phyloP scores from a whole-genome alignment of 1,139 yeast species.

The Suhomyces atakaporum region DNA sequence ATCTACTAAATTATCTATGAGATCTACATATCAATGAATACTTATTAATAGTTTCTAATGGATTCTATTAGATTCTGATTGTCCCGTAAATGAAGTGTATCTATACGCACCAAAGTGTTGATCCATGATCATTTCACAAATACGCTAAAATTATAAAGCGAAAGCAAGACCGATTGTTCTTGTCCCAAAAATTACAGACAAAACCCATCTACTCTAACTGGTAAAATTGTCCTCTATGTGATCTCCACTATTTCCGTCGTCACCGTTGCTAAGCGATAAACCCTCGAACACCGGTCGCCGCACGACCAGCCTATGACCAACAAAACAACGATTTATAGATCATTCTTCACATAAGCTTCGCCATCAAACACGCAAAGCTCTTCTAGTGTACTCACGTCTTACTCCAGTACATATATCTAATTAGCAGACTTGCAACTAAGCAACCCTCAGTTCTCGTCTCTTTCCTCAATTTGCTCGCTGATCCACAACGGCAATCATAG shows the following conservation, averaged over 20 bases:
- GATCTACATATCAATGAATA: too few species aligned
- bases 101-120: too few species aligned
- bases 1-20: too few species aligned
- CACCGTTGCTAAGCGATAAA: neutral
- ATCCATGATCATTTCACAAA: too few species aligned
- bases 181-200: too few species aligned
- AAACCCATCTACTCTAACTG: too few species aligned
- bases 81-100: too few species aligned
- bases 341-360: constrained; percentile 6
- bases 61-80: too few species aligned
- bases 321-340: constrained; percentile 12
- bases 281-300: constrained; percentile 2
- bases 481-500: neutral
- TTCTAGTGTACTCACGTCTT: neutral
- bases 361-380: constrained; percentile 1
- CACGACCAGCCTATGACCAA: constrained; percentile 14
- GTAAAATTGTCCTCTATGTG: too few species aligned
- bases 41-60: too few species aligned
- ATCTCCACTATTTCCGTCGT: constrained; percentile 1
- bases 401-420: neutral
- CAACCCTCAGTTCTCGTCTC: neutral
- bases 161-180: too few species aligned
- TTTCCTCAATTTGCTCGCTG: neutral
- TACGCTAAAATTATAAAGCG: too few species aligned
- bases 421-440: neutral